Percentiles rank a stretch among this genome's conserved stretches.
Evolutionary conservation across 192 early-diverging fungal genomes (phyloP).

Genomic region (Globomyces pollinis-pini): DNA sequence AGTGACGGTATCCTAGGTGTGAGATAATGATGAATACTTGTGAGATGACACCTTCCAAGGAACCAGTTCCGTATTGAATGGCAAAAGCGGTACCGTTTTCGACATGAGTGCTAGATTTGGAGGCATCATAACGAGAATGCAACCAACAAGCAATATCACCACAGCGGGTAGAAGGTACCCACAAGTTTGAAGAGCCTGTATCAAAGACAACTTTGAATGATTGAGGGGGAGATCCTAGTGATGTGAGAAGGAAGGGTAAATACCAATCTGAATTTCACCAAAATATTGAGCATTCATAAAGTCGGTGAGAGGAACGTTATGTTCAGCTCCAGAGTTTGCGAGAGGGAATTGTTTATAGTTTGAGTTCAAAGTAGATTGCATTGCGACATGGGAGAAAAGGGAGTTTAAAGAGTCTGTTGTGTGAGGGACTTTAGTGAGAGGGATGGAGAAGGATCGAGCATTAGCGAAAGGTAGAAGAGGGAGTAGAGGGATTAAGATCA

Average conservation of each 20-base stretch:
- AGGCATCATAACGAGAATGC: constrained; percentile 79
- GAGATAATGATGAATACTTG: no score
- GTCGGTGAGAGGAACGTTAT: constrained; percentile 65
- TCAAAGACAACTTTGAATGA: constrained; percentile 50
- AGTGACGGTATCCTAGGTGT: constrained; percentile 62
- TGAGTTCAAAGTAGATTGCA: neutral
- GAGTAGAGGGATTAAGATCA: no score
- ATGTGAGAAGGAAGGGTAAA: constrained; percentile 46
- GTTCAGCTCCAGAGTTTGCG: constrained; percentile 11
- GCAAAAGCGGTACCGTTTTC: constrained; percentile 92
- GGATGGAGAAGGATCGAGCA: neutral
- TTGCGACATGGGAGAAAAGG: neutral
- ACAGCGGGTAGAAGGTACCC: constrained; percentile 94
- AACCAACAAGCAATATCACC: constrained; percentile 93
- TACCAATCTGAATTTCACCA: constrained; percentile 58
- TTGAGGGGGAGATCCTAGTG: constrained; percentile 43
- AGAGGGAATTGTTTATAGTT: constrained; percentile 6
- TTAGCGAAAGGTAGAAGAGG: no score
- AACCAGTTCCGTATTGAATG: constrained; percentile 88
- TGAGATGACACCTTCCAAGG: constrained; percentile 85
- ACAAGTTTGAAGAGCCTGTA: constrained; percentile 88
- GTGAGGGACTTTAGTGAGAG: constrained; percentile 4
- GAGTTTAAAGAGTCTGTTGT: constrained; percentile 1
- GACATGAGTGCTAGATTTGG: constrained; percentile 67
- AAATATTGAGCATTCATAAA: constrained; percentile 97